Evolutionary conservation across 176 grass and related monocot genomes (phyloP).

Genomic region (Oryza officinalis): DNA sequence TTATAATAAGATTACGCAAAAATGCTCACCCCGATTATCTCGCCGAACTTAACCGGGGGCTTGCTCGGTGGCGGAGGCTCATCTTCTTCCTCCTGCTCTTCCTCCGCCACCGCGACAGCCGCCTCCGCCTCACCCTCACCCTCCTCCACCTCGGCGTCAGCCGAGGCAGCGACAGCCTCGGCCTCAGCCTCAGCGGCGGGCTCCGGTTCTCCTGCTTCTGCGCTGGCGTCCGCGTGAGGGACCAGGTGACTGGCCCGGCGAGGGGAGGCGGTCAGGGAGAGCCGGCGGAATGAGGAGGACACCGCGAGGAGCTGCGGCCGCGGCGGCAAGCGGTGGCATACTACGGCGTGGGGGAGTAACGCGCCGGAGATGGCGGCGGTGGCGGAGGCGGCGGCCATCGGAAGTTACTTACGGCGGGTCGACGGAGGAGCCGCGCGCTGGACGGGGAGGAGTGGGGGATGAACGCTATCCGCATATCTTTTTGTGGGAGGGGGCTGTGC

Average conservation of each 20-base stretch:
- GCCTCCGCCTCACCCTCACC: constrained; percentile 33
- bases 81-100: constrained; percentile 43
- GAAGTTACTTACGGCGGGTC: constrained; percentile 17
- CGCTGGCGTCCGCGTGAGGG: constrained; percentile 39
- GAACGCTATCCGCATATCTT: constrained; percentile 49
- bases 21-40: constrained; percentile 85
- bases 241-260: constrained; percentile 44
- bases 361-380: constrained; percentile 34
- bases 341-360: constrained; percentile 35
- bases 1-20: neutral
- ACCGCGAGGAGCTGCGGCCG: constrained; percentile 37
- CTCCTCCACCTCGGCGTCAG: constrained; percentile 39
- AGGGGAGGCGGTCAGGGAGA: constrained; percentile 47
- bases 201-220: constrained; percentile 32
- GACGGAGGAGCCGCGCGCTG: constrained; percentile 21
- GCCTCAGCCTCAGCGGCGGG: neutral
- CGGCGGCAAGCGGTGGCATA: constrained; percentile 35
- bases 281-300: constrained; percentile 48
- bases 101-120: constrained; percentile 33
- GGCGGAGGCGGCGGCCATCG: constrained; percentile 54
- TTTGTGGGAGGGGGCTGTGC: constrained; percentile 13
- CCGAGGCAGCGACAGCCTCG: constrained; percentile 32
- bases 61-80: constrained; percentile 52
- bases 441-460: constrained; percentile 35
- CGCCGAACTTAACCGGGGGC: constrained; percentile 70